A percentile compares a stretch with the other conserved stretches of the same genome.
These are phyloP conservation scores for Candida gorgasii DNA, from an alignment of 805 yeast species.

Conservation along the genomic window DNA sequence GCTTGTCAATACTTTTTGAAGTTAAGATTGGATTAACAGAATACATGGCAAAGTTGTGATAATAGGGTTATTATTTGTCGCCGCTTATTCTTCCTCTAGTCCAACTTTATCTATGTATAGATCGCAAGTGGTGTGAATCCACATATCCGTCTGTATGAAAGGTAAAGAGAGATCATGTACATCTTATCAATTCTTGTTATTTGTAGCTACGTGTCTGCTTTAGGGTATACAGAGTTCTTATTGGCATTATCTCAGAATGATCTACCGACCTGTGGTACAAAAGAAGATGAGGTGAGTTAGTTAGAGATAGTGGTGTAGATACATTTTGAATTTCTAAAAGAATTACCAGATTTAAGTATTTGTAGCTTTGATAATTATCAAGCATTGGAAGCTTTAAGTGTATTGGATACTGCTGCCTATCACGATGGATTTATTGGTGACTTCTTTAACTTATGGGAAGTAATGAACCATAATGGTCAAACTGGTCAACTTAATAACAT, in stretches of 20 bases:
- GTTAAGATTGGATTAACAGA: too few species aligned
- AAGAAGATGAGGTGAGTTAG: not conserved
- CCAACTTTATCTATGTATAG: too few species aligned
- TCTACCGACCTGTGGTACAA: not conserved
- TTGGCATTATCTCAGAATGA: not conserved
- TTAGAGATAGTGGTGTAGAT: not conserved
- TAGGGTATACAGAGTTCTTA: not conserved
- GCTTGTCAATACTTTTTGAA: too few species aligned
- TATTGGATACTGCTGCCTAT: not conserved
- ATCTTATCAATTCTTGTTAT: not conserved
- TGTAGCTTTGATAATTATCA: constrained; percentile 1
- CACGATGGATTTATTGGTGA: constrained; percentile 3
- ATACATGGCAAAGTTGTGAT: too few species aligned
- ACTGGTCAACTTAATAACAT: not conserved
- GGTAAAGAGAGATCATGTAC: not conserved
- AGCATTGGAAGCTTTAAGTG: not conserved
- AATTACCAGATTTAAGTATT: not conserved
- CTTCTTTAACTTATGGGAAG: constrained; percentile 1
- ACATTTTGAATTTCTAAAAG: not conserved
- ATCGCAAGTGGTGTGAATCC: too few species aligned
- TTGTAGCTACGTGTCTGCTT: not conserved
- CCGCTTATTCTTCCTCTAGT: too few species aligned
- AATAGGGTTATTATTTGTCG: too few species aligned
- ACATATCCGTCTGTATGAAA: too few species aligned
- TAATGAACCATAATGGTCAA: not conserved